Conservation (phyloP, 768 basidiomycete genomes). For the Pleurotus platypus region DNA sequence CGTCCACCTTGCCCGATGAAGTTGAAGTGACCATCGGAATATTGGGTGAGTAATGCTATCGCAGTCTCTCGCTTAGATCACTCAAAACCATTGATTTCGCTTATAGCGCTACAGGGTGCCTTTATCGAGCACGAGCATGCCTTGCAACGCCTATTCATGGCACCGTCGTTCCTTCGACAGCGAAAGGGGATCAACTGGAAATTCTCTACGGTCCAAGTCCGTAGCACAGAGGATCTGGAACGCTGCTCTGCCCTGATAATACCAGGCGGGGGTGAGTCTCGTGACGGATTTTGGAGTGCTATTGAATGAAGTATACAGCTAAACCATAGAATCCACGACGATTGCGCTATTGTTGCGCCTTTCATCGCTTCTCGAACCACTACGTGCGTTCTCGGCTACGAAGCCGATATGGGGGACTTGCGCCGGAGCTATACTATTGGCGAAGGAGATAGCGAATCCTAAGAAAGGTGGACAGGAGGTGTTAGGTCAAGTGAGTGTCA, state of each 20-base stretch:
- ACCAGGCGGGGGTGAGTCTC: slow-evolving; percentile 76
- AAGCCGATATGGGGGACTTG: slow-evolving; percentile 95
- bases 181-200: slow-evolving; percentile 15
- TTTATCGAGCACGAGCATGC: slow-evolving; percentile 83
- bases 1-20: not conserved
- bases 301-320: not conserved
- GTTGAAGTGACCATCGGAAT: not conserved
- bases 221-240: slow-evolving; percentile 69
- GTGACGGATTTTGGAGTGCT: not conserved
- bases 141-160: slow-evolving; percentile 53
- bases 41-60: not conserved
- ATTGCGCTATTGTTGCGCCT: slow-evolving; percentile 76
- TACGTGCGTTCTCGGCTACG: slow-evolving; percentile 63
- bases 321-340: slow-evolving; percentile 77
- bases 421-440: slow-evolving; percentile 89
- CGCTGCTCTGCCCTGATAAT: slow-evolving; percentile 85
- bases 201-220: slow-evolving; percentile 57
- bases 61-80: not conserved
- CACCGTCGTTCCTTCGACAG: not conserved
- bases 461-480: slow-evolving; percentile 90
- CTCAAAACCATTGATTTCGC: not conserved
- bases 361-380: slow-evolving; percentile 76
- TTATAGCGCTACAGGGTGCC: slow-evolving; percentile 85
- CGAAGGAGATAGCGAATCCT: slow-evolving; percentile 64
- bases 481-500: slow-evolving; percentile 74